Base-by-base conservation (phyloP, 352 stramenopile species). In the Globisporangium megalacanthum region DNA sequence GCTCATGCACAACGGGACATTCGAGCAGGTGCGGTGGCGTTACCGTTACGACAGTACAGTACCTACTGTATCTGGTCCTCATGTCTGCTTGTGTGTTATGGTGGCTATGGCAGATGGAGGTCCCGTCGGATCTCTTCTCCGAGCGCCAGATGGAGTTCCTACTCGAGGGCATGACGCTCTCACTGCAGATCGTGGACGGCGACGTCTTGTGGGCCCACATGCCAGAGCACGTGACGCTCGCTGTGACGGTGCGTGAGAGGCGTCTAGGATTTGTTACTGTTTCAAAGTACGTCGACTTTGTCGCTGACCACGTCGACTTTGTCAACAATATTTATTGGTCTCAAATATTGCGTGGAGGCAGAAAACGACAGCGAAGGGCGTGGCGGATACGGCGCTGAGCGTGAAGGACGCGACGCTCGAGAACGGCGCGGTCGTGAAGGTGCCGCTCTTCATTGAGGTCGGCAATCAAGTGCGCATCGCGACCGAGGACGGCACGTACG, bases 171-270 rank as follows among this genome's bases (percentile, higher is more conserved):
- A 92, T 87, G 77, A 84, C 72, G 53, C 66, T 94, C 45, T 83
- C 80, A 44, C 66, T 94, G 53, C 84, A 94, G 66, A 94, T 94
- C 52, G 72, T 94, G 48, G 80, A 94, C n/a, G 70, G 73, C 33
- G 78, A 92, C 39, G 80, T 92, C 52, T 58, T 94, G 31, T 94
- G 84, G 84, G 81, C 83, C 60, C 92, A 89, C 62, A 91, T 94
- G 80, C 84, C 84, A 25, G 84, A 92, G 56, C 58, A 86, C 70
- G 74, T 94, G 41, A 86, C 74, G 58, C 79, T 92, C 46, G 51
- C 75, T 22, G 84, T 94, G 41, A 80, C 74, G 58, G 78, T 88
- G 58, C 52, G 64, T 70, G 25, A 7, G 19, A 36, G n/a, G n/a
- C n/a, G n/a, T n/a, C n/a, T n/a, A n/a, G n/a, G n/a, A n/a, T n/a